Evolutionary conservation across 495 filamentous ascomycete genomes (phyloP), one percentile per base, ranked within the genome.

Genomic region (Talaromyces thailandensis): DNA sequence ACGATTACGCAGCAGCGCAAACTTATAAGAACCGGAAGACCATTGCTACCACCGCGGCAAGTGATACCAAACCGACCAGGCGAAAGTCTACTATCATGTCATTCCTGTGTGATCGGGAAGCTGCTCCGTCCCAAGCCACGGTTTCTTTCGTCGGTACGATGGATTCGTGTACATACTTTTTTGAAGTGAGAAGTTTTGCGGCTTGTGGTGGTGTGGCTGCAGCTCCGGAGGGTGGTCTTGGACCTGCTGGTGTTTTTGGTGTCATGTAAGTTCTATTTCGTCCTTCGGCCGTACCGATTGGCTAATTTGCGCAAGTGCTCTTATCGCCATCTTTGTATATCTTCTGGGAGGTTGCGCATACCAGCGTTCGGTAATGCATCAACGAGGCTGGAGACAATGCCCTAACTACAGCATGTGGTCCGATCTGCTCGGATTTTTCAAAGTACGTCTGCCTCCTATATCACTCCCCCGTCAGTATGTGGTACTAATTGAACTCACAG

Each of bases 351-450:
- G 95, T 66, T 90, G 94, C 68, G 89, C 96, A 40, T 99, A 98
- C 75, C 92, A 97, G 70, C 85, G 95, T 53, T 95, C 89, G 11
- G 95, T 99, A 61, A 90, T 92, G 77, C 90, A 98, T 70, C 92
- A 95, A 60, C 81, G 95, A 32, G 95, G 95, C 28, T 99, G 93
- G 95, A 83, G 89, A 64, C 95, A 98, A 69, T 80, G 97, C 62
- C 95, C 95, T 16, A 97, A 99, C 73, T 97, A 93, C 76, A 84
- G 82, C 63, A 79, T 96, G 57, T 99, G 95, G 95, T 86, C 90
- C 29, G 87, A 90, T n/a, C 88, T 96, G 45, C 81, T 89, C 64
- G 84, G 86, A 58, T 94, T 96, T 67, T 67, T 96, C 62, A 87
- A 80, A 81, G 94, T 96, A 84, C 82, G 86, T 35, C 76, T 53